Percentiles rank a stretch among this genome's conserved stretches.
Conservation (phyloP, 2,329 filamentous ascomycete genomes). For the Penicillium sp. region DNA sequence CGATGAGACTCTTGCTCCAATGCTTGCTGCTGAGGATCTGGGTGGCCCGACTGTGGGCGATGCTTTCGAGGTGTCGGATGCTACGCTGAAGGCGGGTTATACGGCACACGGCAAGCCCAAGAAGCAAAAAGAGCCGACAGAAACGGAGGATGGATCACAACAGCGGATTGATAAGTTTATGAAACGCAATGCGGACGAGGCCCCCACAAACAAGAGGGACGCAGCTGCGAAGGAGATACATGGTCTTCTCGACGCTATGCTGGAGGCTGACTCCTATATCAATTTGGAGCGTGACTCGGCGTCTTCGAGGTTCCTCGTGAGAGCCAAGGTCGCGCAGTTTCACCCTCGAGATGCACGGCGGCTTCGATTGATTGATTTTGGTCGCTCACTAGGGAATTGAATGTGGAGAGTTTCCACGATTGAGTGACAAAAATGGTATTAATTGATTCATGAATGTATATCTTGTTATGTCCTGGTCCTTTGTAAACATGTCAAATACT, state of each 20-base stretch:
- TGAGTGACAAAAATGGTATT: conserved; percentile 13
- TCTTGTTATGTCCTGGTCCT: conserved; percentile 17
- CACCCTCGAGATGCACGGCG: conserved; percentile 55
- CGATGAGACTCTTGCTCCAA: conserved; percentile 65
- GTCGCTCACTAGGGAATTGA: conserved; percentile 37
- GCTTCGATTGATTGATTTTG: conserved; percentile 56
- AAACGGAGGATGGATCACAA: conserved; percentile 41
- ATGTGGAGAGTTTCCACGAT: background rate
- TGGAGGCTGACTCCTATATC: conserved; percentile 51
- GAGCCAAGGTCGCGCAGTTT: conserved; percentile 57
- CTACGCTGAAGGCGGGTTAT: conserved; percentile 54
- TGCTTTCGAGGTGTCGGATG: conserved; percentile 63
- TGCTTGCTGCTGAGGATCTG: conserved; percentile 79
- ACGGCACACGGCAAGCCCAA: conserved; percentile 52
- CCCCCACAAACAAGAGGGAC: conserved; percentile 46
- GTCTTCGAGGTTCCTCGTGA: conserved; percentile 54
- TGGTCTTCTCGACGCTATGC: conserved; percentile 47
- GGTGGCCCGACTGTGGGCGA: conserved; percentile 81
- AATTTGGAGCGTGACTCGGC: conserved; percentile 53
- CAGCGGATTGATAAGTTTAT: conserved; percentile 54
- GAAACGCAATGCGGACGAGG: conserved; percentile 34
- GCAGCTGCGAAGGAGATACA: conserved; percentile 51
- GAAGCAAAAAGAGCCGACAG: conserved; percentile 32
- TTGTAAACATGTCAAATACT: conserved; percentile 6
- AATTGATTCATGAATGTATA: conserved; percentile 16